phyloP scores from a whole-genome alignment of 1,139 yeast species.

The Nematodospora anomalae region DNA sequence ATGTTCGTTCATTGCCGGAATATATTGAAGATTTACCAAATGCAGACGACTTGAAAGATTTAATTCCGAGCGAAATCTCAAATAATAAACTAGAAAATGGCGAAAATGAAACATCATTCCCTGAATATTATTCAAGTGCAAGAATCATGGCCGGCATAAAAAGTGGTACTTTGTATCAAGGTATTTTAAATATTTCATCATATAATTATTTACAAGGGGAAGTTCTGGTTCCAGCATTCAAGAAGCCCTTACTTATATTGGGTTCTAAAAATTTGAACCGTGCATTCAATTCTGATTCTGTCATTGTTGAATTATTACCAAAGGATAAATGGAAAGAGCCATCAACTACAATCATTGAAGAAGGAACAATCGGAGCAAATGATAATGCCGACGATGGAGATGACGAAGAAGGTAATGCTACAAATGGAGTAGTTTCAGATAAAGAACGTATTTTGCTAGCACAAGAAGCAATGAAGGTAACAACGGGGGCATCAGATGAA shows the following conservation, averaged over 20 bases:
- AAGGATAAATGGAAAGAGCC: conserved; percentile 88
- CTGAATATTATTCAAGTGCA: conserved; percentile 77
- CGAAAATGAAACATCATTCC: conserved; percentile 60
- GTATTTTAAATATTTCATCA: conserved; percentile 73
- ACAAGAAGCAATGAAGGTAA: conserved; percentile 72
- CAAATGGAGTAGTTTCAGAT: conserved; percentile 56
- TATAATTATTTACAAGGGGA: conserved; percentile 90
- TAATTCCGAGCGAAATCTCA: conserved; percentile 57
- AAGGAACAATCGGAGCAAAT: conserved; percentile 60
- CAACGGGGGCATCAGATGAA: conserved; percentile 30
- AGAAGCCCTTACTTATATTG: conserved; percentile 75
- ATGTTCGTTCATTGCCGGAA: conserved; percentile 56
- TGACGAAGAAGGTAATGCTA: conserved; percentile 35
- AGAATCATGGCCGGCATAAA: conserved; percentile 88
- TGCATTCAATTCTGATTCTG: conserved; percentile 89
- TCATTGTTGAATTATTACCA: conserved; percentile 87
- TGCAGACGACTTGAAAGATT: conserved; percentile 74
- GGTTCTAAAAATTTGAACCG: conserved; percentile 88
- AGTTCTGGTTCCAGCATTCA: conserved; percentile 69
- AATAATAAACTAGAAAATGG: conserved; percentile 17
- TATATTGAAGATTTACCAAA: conserved; percentile 76
- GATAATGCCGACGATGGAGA: conserved; percentile 60
- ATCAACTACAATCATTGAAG: conserved; percentile 75
- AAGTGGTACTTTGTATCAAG: conserved; percentile 86
- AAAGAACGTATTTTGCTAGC: conserved; percentile 73